phyloP scores from a whole-genome alignment of 2,329 filamentous ascomycete genomes.

The Pezicula radicicola region DNA sequence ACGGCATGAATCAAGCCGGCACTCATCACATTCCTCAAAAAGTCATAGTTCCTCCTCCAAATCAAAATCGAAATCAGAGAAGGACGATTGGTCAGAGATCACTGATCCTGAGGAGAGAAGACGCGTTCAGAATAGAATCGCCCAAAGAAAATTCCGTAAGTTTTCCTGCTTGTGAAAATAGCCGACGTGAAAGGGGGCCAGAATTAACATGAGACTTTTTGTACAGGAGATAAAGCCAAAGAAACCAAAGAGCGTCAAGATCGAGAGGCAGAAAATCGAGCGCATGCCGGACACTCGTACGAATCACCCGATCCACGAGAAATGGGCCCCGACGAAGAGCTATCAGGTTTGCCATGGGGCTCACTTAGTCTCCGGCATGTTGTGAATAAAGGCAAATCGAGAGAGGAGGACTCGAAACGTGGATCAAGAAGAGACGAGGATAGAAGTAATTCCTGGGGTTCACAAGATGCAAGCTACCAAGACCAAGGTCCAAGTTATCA shows the following conservation, averaged over 20 bases:
- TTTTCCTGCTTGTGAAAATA: constrained; percentile 8
- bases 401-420: constrained; percentile 38
- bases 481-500: constrained; percentile 14
- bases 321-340: constrained; percentile 47
- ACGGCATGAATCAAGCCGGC: constrained; percentile 7
- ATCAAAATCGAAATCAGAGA: constrained; percentile 38
- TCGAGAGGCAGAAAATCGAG: constrained; percentile 60
- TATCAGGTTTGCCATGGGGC: constrained; percentile 71
- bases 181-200: constrained; percentile 2
- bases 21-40: constrained; percentile 18
- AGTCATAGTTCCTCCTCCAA: constrained; percentile 18
- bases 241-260: constrained; percentile 65
- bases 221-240: constrained; percentile 64
- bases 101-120: constrained; percentile 68
- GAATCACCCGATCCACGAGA: constrained; percentile 56
- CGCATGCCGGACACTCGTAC: constrained; percentile 63
- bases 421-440: constrained; percentile 28
- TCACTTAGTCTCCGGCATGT: constrained; percentile 58
- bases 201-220: neutral
- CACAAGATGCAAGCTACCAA: constrained; percentile 12
- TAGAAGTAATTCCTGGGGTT: constrained; percentile 16
- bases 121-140: constrained; percentile 73
- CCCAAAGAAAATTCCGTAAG: constrained; percentile 74
- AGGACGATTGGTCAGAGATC: constrained; percentile 67
- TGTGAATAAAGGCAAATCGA: constrained; percentile 39